These are phyloP conservation scores for Linnemannia zychae DNA, from an alignment of 192 early-diverging fungal species.

Conservation along the genomic window DNA sequence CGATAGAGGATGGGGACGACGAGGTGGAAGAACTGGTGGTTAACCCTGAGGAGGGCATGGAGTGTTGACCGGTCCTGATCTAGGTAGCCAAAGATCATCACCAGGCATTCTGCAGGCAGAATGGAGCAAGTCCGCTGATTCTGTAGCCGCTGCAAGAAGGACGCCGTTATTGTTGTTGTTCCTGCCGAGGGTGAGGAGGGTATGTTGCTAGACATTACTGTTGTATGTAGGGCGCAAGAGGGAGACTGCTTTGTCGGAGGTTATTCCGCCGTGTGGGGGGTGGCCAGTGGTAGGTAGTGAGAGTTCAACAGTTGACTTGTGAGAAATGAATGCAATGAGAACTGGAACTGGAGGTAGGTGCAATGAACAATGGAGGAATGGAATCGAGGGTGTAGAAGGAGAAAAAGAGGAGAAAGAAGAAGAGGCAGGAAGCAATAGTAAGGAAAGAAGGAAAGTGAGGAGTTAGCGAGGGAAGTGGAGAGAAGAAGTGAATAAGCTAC, in stretches of 20 bases:
- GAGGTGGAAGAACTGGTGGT: slow-evolving; percentile 38
- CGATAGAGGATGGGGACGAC: slow-evolving; percentile 30
- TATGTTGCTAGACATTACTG: background rate
- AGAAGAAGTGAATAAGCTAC: background rate
- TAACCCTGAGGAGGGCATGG: slow-evolving; percentile 33
- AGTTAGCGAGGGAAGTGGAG: background rate
- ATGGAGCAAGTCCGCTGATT: background rate
- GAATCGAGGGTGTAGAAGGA: background rate
- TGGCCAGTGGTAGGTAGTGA: background rate
- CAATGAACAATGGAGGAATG: background rate
- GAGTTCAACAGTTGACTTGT: background rate
- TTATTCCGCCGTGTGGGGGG: background rate
- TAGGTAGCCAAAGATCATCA: slow-evolving; percentile 26
- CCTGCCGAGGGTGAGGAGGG: background rate
- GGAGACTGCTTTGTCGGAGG: background rate
- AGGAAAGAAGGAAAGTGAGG: background rate
- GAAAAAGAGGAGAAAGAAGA: background rate
- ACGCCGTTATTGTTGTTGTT: background rate
- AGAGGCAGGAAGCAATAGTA: background rate
- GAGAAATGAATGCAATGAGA: background rate
- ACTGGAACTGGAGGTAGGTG: background rate
- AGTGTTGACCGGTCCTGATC: slow-evolving; percentile 27
- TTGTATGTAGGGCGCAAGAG: background rate
- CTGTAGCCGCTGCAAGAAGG: background rate
- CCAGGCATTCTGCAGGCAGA: slow-evolving; percentile 39